phyloP scores from a whole-genome alignment of 2,329 filamentous ascomycete species.

The Elsinoe ampelina region DNA sequence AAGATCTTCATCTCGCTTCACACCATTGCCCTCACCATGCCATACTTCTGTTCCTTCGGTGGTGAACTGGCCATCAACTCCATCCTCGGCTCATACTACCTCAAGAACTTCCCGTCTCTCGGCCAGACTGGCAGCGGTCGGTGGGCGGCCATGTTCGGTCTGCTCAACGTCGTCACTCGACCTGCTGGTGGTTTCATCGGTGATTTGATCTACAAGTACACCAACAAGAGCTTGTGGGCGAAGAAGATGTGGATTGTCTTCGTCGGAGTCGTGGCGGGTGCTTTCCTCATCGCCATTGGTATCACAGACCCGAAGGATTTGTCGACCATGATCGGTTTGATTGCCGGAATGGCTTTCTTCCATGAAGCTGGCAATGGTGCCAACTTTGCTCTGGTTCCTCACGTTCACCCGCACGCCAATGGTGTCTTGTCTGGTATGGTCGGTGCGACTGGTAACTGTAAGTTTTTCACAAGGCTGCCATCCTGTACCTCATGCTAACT shows the following conservation, averaged over 20 bases:
- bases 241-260: constrained; percentile 52
- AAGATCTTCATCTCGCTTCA: constrained; percentile 51
- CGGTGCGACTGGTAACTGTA: constrained; percentile 60
- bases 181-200: constrained; percentile 52
- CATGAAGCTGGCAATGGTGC: constrained; percentile 73
- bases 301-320: constrained; percentile 49
- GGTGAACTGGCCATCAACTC: constrained; percentile 49
- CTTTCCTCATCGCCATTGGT: constrained; percentile 50
- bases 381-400: constrained; percentile 76
- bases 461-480: background rate
- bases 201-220: constrained; percentile 44
- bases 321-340: constrained; percentile 61
- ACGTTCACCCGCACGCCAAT: constrained; percentile 71
- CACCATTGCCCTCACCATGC: constrained; percentile 39
- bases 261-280: constrained; percentile 46
- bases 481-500: constrained; percentile 39
- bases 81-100: constrained; percentile 48
- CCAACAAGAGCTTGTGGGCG: constrained; percentile 43
- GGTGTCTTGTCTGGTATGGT: constrained; percentile 66
- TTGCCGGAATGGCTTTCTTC: constrained; percentile 67
- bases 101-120: constrained; percentile 44
- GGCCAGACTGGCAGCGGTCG: constrained; percentile 44
- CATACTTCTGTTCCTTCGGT: constrained; percentile 49
- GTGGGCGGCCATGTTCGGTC: constrained; percentile 61
- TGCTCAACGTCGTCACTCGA: constrained; percentile 57